Evolutionary conservation across 495 filamentous ascomycete genomes (phyloP).

Genomic region (Hapsidospora chrysogenum): DNA sequence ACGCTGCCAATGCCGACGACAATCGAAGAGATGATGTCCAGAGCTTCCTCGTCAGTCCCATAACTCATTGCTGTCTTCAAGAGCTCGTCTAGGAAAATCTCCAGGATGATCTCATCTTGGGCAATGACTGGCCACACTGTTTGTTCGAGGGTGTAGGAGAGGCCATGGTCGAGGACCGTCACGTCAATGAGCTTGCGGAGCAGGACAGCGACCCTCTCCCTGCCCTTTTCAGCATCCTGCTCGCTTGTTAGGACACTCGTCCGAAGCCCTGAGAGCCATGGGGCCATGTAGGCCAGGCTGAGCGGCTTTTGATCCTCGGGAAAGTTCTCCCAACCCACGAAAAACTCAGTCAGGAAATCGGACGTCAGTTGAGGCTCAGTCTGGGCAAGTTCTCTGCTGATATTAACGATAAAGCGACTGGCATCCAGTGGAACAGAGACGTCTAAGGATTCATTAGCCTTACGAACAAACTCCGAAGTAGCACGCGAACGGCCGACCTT

Average conservation of each 20-base stretch:
- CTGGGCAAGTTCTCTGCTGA: conserved; percentile 40
- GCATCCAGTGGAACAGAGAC: conserved; percentile 40
- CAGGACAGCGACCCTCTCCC: conserved; percentile 41
- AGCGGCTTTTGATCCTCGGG: conserved; percentile 42
- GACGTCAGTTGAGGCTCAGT: conserved; percentile 48
- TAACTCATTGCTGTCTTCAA: conserved; percentile 39
- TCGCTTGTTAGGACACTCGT: conserved; percentile 38
- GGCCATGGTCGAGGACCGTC: conserved; percentile 33
- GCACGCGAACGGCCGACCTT: conserved; percentile 23
- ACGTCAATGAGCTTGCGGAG: conserved; percentile 48
- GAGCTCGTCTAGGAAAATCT: conserved; percentile 47
- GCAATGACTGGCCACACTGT: conserved; percentile 43
- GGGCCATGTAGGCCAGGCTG: conserved; percentile 48
- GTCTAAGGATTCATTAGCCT: conserved; percentile 17
- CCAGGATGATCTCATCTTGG: conserved; percentile 40
- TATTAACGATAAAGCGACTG: conserved; percentile 43
- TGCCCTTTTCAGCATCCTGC: conserved; percentile 39
- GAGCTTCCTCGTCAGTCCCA: conserved; percentile 37
- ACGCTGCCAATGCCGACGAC: conserved; percentile 41
- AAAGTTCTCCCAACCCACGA: conserved; percentile 51
- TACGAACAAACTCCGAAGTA: too few species aligned
- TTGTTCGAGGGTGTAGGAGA: conserved; percentile 41
- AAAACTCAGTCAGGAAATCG: conserved; percentile 52
- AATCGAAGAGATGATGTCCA: conserved; percentile 42
- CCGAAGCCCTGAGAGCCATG: conserved; percentile 42